Base-by-base conservation (phyloP, 2,329 filamentous ascomycete genomes). In the Lachnellula subtilissima region DNA sequence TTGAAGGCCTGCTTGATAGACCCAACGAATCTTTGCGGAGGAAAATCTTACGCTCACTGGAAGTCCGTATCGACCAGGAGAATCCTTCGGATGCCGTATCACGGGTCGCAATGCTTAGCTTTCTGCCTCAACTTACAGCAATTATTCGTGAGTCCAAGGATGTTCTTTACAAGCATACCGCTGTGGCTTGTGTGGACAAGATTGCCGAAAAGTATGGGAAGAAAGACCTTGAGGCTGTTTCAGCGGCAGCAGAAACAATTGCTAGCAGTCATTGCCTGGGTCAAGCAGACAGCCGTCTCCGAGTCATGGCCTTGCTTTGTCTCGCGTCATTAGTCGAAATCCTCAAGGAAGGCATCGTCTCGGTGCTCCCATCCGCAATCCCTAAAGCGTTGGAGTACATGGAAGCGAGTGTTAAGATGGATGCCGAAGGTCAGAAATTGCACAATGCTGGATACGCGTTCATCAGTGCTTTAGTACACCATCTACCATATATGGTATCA, bases 121-220 rank as follows among this genome's bases (percentile, higher is more conserved):
- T 97, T 77, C 70, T 96, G 62, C 86, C 89, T 11, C 87, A 87
- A 63, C 79, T 96, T 59, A 89, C 89, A 17, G 79, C 81, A 19
- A 88, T 95, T 47, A 83, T 99, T 57, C 78, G 86, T 54, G 82
- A 87, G 50, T 87, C 88, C 6, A 76, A 81, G 35, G 86, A 94
- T 62, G 81, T 87, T 52, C 79, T 84, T 28, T 87, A 94, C 70
- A 91, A 93, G 73, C 87, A 91, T 65, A 91, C 89, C 11, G 89
- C 92, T 1, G 86, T 99, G 59, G 85, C 86, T 37, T 97, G 93
- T 65, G 87, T 97, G 46, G 92, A 97, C 73, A 89, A 90, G 71
- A 95, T 99, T 60, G 84, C 89, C 2, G 92, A 97, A 73, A 93
- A 93, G 71, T 97, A 96, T 70, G 95, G 94, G 63, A 95, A 94